phyloP scores from a whole-genome alignment of 257 asterid species.

The Rehmannia glutinosa region DNA sequence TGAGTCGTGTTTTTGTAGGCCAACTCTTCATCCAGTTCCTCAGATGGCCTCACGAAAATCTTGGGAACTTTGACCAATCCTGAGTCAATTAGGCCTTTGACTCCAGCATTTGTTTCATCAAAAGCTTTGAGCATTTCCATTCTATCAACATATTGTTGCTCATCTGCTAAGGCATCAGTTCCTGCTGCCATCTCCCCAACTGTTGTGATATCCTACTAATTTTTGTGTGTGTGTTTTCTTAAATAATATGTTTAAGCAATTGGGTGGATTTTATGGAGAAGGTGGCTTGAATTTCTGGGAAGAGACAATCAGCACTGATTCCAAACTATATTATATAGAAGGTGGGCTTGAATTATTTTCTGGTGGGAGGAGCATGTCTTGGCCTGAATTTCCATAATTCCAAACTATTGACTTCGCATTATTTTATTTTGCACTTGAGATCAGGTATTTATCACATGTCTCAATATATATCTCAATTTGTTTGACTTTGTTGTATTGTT shows the following conservation, averaged over 20 bases:
- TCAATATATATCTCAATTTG: not conserved
- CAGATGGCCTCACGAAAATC: constrained; percentile 32
- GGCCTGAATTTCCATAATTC: too few species aligned
- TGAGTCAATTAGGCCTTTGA: constrained; percentile 36
- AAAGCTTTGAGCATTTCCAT: constrained; percentile 29
- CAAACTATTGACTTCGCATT: not conserved
- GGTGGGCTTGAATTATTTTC: not conserved
- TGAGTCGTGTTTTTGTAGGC: not conserved
- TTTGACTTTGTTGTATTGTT: too few species aligned
- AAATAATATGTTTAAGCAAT: too few species aligned
- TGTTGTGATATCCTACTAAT: not conserved
- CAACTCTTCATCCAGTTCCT: constrained; percentile 11
- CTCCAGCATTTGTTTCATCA: constrained; percentile 43
- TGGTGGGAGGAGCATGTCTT: too few species aligned
- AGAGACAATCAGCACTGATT: too few species aligned
- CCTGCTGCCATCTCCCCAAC: not conserved
- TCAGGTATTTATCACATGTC: not conserved
- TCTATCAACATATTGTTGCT: not conserved
- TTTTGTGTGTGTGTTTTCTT: not conserved
- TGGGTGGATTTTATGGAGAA: too few species aligned
- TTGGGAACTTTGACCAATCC: constrained; percentile 28
- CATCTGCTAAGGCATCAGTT: not conserved
- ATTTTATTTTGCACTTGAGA: not conserved
- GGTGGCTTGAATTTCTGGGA: not conserved
- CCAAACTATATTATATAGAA: too few species aligned